Evolutionary conservation across 148 eudicot genomes (phyloP).

Genomic region (Chenopodium album): DNA sequence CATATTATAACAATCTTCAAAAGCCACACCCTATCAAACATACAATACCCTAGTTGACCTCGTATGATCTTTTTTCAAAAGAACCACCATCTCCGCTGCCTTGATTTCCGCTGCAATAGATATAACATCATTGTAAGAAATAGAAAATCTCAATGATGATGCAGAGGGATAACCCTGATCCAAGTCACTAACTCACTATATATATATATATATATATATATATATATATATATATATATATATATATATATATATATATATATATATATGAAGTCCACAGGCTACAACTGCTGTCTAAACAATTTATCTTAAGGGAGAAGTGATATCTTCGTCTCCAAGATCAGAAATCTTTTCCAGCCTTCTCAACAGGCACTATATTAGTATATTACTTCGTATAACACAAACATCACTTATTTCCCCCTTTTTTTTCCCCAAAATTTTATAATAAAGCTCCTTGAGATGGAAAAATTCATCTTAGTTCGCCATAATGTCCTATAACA

Average conservation of each 20-base stretch:
- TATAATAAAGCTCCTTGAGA: too few species aligned
- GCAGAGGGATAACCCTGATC: neutral
- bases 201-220: neutral
- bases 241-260: neutral
- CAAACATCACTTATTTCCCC: too few species aligned
- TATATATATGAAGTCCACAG: neutral
- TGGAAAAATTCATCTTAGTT: too few species aligned
- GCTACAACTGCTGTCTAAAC: neutral
- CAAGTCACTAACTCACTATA: too few species aligned
- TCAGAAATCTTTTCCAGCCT: too few species aligned
- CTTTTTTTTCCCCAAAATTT: too few species aligned
- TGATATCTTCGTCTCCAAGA: too few species aligned
- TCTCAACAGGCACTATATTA: too few species aligned
- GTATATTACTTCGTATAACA: too few species aligned
- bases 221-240: neutral
- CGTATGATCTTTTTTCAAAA: conserved; percentile 36
- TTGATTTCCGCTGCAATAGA: conserved; percentile 39
- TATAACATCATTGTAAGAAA: conserved; percentile 9
- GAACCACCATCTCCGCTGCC: conserved; percentile 63
- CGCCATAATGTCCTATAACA: too few species aligned
- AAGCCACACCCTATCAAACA: neutral
- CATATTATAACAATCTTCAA: neutral
- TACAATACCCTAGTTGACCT: neutral
- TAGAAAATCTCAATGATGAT: neutral
- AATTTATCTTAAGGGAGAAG: too few species aligned